Base-by-base conservation (phyloP, 371 early-diverging fungal species). In the Dinochytrium kinnereticum region DNA sequence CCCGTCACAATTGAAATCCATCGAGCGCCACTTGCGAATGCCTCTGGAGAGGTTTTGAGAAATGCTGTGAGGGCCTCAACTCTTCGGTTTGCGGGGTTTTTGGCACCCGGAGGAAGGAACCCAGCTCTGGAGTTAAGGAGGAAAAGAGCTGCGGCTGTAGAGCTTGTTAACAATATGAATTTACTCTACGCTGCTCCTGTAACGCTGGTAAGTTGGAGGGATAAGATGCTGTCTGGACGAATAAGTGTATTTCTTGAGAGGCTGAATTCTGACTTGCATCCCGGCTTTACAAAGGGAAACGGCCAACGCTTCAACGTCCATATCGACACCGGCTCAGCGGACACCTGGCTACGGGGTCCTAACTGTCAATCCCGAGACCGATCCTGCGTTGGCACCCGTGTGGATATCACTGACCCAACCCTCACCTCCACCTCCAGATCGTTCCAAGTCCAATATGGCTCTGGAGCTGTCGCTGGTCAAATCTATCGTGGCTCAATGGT, bases 291-390 rank as follows among this genome's bases (percentile, higher is more conserved):
- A n/a, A n/a, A 53, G 55, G 73, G 51, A 17, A 69, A 76, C 51
- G 72, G 72, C 51, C 79, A 79, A 50, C 33, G 28, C 1, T 73
- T 79, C 69, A n/a, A 31, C n/a, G 51, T 77, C 31, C 74, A 74
- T 71, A 15, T 76, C 19, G 75, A 80, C 68, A 77, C 76, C 3
- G 75, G 80, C 1, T 65, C 66, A 10, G 31, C 73, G 1, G 79
- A 75, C 44, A 76, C 76, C 17, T 70, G 65, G 73, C 19, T 66
- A 13, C 40, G 76, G 17, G 72, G 76, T n/a, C 55, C 76, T 24
- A 57, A 55, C 49, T 71, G 75, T 70, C 57, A 10, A 0, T 65
- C 68, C 36, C 39, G 38, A n/a, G 79, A 79, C 36, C 50, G 53
- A 26, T 70, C 76, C 2, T 73, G 76, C 64, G 64, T 24, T 34